Base-by-base conservation (phyloP, 2,329 filamentous ascomycete genomes). In the Dactylellina parvicollis region DNA sequence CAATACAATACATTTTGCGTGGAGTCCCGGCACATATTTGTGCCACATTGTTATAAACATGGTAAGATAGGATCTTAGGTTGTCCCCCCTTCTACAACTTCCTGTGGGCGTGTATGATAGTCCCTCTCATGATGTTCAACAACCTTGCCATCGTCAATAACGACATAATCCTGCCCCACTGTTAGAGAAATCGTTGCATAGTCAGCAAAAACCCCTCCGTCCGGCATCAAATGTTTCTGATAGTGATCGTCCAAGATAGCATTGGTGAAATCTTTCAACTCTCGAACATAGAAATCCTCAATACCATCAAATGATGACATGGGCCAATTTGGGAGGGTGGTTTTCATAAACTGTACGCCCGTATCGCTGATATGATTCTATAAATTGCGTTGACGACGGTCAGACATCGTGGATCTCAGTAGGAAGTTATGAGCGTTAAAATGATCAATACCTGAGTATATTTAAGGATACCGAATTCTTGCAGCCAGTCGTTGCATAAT, bases 381-480 rank as follows among this genome's bases (percentile, higher is more conserved):
- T 28, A 30, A 9, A 9, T 49, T 28, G 4, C 4, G 24, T 26
- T 26, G 20, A 14, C 16, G 12, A 5, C 12, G 5, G 5, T 32
- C 5, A 32, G 12, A 32, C 30, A 12, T 32, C 12, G 30, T 32
- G 30, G 12, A 5, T 32, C 30, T 5, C 12, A 12, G 12, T 32
- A 32, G 12, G 30, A 12, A 5, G 5, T 32, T 5, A 5, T 5
- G 5, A 32, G 12, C 5, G 30, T 12, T 32, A 12, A n/a, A 14
- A 38, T 9, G 16, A 7, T 5, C 4, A 14, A 14, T 85, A 92
- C 89, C 75, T 90, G 75, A 5, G 49, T 49, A 52, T 72, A 75
- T 59, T 67, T 64, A 9, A 74, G 18, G 3, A 76, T 69, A 32
- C 66, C 65, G 26, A 75, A 75, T 12, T 75, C 56, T 40, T 71